Base-by-base conservation (phyloP, 177 flowering plant species). In the Telopea speciosissima region DNA sequence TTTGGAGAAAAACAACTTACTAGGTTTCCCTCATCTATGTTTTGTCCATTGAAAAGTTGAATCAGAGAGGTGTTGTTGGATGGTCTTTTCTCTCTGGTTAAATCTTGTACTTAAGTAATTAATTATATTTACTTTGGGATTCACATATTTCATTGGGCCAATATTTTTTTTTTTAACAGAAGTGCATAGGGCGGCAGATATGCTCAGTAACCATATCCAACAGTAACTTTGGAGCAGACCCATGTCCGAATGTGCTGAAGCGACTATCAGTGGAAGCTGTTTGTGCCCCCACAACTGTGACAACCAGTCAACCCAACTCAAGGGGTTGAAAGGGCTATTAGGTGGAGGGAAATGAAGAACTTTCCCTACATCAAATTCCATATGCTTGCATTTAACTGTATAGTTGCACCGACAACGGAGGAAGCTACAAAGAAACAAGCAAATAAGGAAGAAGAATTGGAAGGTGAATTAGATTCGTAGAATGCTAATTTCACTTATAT, bases 171-270 rank as follows among this genome's bases (percentile, higher is more conserved):
- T 44, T 42, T 45, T 67, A 26, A 23, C 83, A 81, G 83, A 78
- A 63, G 44, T 96, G 99, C 65, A 63, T 91, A 25, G 99, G 99
- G 72, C 80, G 80, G 79, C 76, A 85, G 67, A 81, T 83, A 78
- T 96, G 99, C 69, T 65, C 87, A 1, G 97, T 96, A 58, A 68
- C 88, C 44, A 85, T 96, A 82, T 84, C 99, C 31, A 86, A 83
- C 82, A 83, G 74, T 65, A 88, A 88, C 79, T 96, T 96, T 72
- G 93, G 87, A 56, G 81, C 82, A 56, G 99, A 96, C 73, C 99
- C 99, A 28, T 96, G 99, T 70, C 98, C 99, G 2, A 90, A 89
- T 62, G 87, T 87, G 68, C 49, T 89, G 81, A 96, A 96, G 75
- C 77, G 88, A 74, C 72, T 96, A 68, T 85, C 99, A 14, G 97